Conservation (phyloP, 1,139 yeast species). For the Yamadazyma oceani region DNA sequence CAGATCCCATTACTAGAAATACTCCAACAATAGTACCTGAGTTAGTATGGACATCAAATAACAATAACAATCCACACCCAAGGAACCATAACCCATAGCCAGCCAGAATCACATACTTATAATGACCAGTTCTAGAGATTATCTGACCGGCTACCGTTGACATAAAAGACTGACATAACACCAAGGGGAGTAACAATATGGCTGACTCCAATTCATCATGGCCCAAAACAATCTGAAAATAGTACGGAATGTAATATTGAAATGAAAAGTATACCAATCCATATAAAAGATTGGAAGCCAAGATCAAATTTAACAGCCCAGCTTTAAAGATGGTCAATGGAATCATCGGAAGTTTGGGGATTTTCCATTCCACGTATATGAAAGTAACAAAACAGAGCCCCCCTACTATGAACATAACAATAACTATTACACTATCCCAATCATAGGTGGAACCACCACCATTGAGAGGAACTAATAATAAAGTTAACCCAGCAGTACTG, state of each 20-base stretch:
- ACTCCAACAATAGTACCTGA: constrained; percentile 36
- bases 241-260: constrained; percentile 49
- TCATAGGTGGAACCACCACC: constrained; percentile 56
- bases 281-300: constrained; percentile 46
- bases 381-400: constrained; percentile 41
- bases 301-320: constrained; percentile 38
- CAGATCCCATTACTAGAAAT: constrained; percentile 46
- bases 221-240: constrained; percentile 50
- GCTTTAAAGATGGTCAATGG: constrained; percentile 50
- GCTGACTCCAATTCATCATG: constrained; percentile 39
- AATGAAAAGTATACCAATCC: constrained; percentile 50
- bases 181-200: constrained; percentile 41
- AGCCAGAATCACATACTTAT: constrained; percentile 36
- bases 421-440: constrained; percentile 51
- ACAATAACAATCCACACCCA: constrained; percentile 37
- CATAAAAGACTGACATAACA: constrained; percentile 37
- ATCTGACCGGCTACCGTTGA: constrained; percentile 46
- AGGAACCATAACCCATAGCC: constrained; percentile 48
- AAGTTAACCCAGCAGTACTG: constrained; percentile 43
- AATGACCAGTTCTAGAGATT: constrained; percentile 43
- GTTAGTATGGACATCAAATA: constrained; percentile 30
- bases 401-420: constrained; percentile 47
- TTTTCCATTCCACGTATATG: constrained; percentile 45
- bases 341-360: constrained; percentile 54
- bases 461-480: constrained; percentile 49